phyloP scores from a whole-genome alignment of 192 early-diverging fungal species.

The Coemansia sp. region DNA sequence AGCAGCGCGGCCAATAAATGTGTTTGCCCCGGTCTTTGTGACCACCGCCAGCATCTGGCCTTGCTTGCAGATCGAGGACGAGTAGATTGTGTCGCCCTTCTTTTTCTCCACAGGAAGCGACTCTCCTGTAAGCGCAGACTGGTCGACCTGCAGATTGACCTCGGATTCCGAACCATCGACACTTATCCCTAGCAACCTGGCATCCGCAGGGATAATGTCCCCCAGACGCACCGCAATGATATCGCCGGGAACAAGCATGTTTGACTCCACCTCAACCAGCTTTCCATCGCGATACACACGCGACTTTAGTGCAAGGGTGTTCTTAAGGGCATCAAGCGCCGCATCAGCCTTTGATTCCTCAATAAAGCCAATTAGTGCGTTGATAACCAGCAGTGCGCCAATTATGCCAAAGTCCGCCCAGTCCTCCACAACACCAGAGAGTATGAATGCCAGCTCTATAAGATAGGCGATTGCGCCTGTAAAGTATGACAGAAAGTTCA shows the following conservation, averaged over 20 bases:
- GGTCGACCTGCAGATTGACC: conserved; percentile 81
- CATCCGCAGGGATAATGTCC: conserved; percentile 94
- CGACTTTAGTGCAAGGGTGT: conserved; percentile 87
- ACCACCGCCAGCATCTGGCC: conserved; percentile 92
- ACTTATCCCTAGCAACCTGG: conserved; percentile 74
- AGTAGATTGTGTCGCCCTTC: conserved; percentile 82
- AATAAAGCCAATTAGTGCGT: conserved; percentile 90
- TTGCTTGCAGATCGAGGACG: conserved; percentile 92
- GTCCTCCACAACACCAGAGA: conserved; percentile 73
- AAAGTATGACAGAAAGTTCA: conserved; percentile 87
- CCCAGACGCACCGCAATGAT: conserved; percentile 88
- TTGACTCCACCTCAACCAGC: conserved; percentile 71
- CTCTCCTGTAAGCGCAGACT: conserved; percentile 93
- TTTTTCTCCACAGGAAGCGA: conserved; percentile 86
- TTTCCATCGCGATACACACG: conserved; percentile 77
- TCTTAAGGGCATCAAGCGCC: conserved; percentile 90
- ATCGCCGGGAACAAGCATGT: conserved; percentile 86
- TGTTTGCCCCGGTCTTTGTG: conserved; percentile 87
- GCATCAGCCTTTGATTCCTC: conserved; percentile 94
- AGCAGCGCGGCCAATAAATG: conserved; percentile 95
- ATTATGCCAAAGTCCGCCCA: conserved; percentile 87
- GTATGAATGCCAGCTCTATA: conserved; percentile 85
- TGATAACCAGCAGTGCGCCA: conserved; percentile 73
- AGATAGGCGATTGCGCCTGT: conserved; percentile 87
- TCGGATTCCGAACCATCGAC: conserved; percentile 79